Base-by-base conservation (phyloP, 2,329 filamentous ascomycete species). In the Niveomyces coronatus region DNA sequence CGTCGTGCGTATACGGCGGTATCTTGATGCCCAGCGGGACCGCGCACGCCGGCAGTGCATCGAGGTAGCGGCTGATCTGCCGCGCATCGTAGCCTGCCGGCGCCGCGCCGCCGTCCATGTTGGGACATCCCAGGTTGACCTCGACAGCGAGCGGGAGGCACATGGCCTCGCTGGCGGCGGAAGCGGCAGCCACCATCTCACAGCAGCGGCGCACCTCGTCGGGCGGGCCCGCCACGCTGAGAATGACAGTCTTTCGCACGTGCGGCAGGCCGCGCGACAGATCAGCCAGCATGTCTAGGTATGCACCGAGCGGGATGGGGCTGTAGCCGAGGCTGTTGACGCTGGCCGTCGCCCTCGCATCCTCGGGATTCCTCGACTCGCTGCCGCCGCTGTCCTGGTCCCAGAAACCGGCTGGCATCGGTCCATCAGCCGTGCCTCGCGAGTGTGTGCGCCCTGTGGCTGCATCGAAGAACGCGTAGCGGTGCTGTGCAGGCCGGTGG, bases 321-420 rank as follows among this genome's bases (percentile, higher is more conserved):
- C 77, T 83, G 56, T 88, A 89, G 4, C 83, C 84, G 3, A 86
- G 63, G 0, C 74, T 85, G 53, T 89, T 88, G 37, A 87, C 53
- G 37, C 67, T 74, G 3, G 65, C 68, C 3, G 49, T 28, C 18
- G 44, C 39, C 13, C 31, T 26, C 28, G 34, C 20, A 22, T 33
- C 31, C 32, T 33, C 19, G 27, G n/a, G n/a, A n/a, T n/a, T n/a
- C n/a, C n/a, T n/a, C n/a, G n/a, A n/a, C n/a, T n/a, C 32, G 34
- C 0, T 15, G 26, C 10, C 19, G 8, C 47, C 30, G 33, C 53
- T 27, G 22, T 45, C 11, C 34, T 39, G 10, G 39, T 50, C 8
- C 9, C 37, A 0, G 49, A 50, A 1, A 32, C 45, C 6, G 45
- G 11, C n/a, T n/a, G n/a, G n/a, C n/a, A n/a, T n/a, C n/a, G 39